Evolutionary conservation across 139 green algal species (phyloP).

Genomic region (Chlamydomonas incerta): DNA sequence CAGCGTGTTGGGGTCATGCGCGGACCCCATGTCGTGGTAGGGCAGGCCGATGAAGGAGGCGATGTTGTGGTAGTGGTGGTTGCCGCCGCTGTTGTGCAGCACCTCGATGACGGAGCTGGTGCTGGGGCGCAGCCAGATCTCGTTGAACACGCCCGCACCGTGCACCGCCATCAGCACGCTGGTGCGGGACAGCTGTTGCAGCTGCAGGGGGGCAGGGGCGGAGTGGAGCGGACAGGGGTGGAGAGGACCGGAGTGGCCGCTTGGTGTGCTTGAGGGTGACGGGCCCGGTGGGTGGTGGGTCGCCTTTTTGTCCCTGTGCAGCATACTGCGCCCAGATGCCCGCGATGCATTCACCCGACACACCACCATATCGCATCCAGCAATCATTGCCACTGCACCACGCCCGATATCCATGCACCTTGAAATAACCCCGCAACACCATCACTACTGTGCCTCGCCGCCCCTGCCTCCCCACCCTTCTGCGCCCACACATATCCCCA

Average conservation of each 20-base stretch:
- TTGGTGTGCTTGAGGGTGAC: not conserved
- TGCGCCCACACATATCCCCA: not conserved
- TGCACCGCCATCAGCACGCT: slow-evolving; percentile 23
- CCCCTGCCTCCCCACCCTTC: too few species aligned
- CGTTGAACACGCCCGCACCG: slow-evolving; percentile 40
- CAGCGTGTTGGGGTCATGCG: not conserved
- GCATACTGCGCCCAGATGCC: too few species aligned
- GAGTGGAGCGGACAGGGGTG: not conserved
- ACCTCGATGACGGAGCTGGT: slow-evolving; percentile 21
- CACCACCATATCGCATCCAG: too few species aligned
- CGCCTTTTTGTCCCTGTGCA: too few species aligned
- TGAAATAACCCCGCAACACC: too few species aligned
- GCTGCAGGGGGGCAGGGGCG: not conserved
- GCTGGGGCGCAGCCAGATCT: slow-evolving; percentile 28
- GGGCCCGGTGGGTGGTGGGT: too few species aligned
- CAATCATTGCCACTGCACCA: too few species aligned
- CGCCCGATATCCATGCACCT: too few species aligned
- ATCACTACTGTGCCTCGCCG: not conserved
- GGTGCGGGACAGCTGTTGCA: slow-evolving; percentile 12
- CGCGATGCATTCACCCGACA: too few species aligned
- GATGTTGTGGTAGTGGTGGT: slow-evolving; percentile 43
- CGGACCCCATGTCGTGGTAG: slow-evolving; percentile 13
- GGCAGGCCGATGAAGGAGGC: slow-evolving; percentile 33
- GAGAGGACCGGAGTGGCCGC: too few species aligned
- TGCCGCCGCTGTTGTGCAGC: slow-evolving; percentile 33